Percentiles rank a stretch among this genome's conserved stretches.
Evolutionary conservation across 805 yeast species (phyloP).

Genomic region (Candida saitoana): DNA sequence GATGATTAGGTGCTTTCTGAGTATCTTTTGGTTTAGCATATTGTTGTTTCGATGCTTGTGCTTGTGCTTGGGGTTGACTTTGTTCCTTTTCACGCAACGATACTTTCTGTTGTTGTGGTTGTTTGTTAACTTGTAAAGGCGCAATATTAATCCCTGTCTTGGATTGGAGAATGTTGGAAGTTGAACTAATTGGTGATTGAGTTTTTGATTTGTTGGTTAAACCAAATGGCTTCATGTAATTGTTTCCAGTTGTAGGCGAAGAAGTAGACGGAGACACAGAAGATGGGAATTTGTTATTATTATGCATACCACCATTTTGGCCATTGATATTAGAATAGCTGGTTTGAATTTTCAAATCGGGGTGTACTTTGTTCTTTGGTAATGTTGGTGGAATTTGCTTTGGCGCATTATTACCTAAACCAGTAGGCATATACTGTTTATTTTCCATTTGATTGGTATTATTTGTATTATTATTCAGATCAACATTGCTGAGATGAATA

Average conservation of each 20-base stretch:
- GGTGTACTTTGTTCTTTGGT: slow-evolving; percentile 24
- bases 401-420: slow-evolving; percentile 25
- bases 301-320: slow-evolving; percentile 18
- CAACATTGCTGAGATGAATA: slow-evolving; percentile 8
- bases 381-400: slow-evolving; percentile 28
- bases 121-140: slow-evolving; percentile 22
- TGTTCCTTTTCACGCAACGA: slow-evolving; percentile 2
- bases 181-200: slow-evolving; percentile 15
- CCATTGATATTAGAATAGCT: slow-evolving; percentile 20
- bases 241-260: slow-evolving; percentile 14
- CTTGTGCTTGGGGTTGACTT: slow-evolving; percentile 5
- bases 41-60: slow-evolving; percentile 3
- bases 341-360: slow-evolving; percentile 30
- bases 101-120: neutral
- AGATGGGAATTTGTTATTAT: neutral
- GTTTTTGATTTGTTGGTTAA: slow-evolving; percentile 18
- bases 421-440: slow-evolving; percentile 14
- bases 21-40: neutral
- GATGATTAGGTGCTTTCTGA: slow-evolving; percentile 9
- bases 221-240: slow-evolving; percentile 8
- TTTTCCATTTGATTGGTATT: slow-evolving; percentile 2
- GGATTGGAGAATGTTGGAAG: slow-evolving; percentile 7
- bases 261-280: slow-evolving; percentile 11
- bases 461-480: neutral
- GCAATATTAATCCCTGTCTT: slow-evolving; percentile 19